phyloP scores from a whole-genome alignment of 2,329 filamentous ascomycete genomes.

The Aspergillus felis region DNA sequence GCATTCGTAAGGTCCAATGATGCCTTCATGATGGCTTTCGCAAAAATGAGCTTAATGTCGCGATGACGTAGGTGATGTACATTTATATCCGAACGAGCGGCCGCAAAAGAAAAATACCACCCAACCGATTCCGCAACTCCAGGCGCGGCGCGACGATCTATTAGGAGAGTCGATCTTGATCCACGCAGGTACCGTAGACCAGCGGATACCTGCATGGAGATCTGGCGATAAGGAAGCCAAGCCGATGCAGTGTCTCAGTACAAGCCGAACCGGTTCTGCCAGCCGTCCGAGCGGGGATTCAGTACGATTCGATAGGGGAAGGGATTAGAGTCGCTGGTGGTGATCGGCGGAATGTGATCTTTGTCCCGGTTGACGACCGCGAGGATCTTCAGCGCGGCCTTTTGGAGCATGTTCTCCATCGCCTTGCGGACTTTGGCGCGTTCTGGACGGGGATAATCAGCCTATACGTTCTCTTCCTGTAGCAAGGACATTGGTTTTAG shows the following conservation, averaged over 20 bases:
- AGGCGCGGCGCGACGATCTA: background rate
- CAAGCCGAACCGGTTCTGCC: slow-evolving; percentile 75
- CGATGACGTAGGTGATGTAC: slow-evolving; percentile 3
- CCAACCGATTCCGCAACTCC: background rate
- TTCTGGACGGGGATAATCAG: slow-evolving; percentile 49
- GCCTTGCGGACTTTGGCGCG: slow-evolving; percentile 81
- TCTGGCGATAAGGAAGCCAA: background rate
- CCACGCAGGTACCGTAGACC: background rate
- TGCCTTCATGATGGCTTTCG: background rate
- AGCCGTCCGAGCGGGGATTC: slow-evolving; percentile 75
- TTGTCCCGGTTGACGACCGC: slow-evolving; percentile 83
- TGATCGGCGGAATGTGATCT: slow-evolving; percentile 95
- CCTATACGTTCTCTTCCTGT: background rate
- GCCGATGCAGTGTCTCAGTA: slow-evolving; percentile 46
- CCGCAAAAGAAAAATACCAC: background rate
- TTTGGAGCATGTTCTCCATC: slow-evolving; percentile 85
- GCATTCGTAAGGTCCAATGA: no score
- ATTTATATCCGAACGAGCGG: background rate
- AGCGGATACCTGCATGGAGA: background rate
- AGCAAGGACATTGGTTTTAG: background rate
- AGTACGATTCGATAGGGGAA: slow-evolving; percentile 93
- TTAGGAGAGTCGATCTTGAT: background rate
- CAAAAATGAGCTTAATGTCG: background rate
- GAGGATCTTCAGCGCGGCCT: slow-evolving; percentile 85
- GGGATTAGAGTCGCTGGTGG: slow-evolving; percentile 83